phyloP scores from a whole-genome alignment of 257 asterid species.

The Gardenia jasminoides region DNA sequence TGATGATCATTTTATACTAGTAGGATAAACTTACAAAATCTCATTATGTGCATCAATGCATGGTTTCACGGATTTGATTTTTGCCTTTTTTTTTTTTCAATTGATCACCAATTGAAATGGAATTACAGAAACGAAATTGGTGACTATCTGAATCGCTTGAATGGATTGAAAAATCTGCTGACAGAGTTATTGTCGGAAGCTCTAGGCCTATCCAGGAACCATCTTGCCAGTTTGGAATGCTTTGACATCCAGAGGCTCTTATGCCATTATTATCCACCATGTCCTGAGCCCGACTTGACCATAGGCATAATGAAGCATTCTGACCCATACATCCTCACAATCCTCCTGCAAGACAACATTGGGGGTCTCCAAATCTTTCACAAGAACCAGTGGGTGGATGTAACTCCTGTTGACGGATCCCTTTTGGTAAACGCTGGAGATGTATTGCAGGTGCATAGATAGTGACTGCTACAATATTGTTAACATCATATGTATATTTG shows the following conservation, averaged over 20 bases:
- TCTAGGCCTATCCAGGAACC: neutral
- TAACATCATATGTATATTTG: too few relatives aligned
- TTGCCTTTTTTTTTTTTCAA: too few relatives aligned
- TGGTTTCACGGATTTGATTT: too few relatives aligned
- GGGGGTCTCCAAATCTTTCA: conserved; percentile 72
- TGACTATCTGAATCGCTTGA: conserved; percentile 1
- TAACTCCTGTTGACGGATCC: conserved; percentile 65
- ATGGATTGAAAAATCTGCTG: neutral
- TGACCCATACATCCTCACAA: conserved; percentile 59
- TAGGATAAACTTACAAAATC: too few relatives aligned
- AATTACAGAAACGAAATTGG: neutral
- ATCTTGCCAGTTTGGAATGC: conserved; percentile 3
- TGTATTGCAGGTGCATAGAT: conserved; percentile 46
- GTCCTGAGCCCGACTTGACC: conserved; percentile 41
- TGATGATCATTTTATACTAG: too few relatives aligned
- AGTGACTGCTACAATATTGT: neutral
- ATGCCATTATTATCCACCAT: conserved; percentile 19
- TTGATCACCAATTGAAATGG: neutral
- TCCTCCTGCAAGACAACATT: conserved; percentile 52
- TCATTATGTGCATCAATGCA: too few relatives aligned
- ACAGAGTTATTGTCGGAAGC: conserved; percentile 19
- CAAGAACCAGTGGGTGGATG: conserved; percentile 56
- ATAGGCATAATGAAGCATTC: conserved; percentile 52
- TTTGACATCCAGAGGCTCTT: conserved; percentile 1
- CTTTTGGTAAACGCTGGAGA: conserved; percentile 64